phyloP scores from a whole-genome alignment of 2,329 filamentous ascomycete species.

The Thelonectria blattea region DNA sequence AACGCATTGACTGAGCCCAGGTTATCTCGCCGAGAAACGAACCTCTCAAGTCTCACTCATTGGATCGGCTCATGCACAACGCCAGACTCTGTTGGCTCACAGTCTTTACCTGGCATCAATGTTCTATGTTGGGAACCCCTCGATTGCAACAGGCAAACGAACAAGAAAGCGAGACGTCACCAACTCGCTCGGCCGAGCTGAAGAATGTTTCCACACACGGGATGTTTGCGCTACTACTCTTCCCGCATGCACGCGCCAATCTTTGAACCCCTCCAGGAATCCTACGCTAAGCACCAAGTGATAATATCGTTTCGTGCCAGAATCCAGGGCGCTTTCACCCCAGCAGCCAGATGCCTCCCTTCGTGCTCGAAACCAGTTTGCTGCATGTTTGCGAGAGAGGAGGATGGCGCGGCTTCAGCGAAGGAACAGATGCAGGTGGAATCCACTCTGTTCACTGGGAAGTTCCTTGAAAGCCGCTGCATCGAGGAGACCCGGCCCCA shows the following conservation, averaged over 20 bases:
- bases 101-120: not conserved
- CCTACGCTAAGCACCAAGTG: not conserved
- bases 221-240: conserved; percentile 1
- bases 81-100: no score
- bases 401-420: not conserved
- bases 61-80: not conserved
- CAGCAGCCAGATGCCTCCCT: not conserved
- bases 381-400: conserved; percentile 10
- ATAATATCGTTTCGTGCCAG: not conserved
- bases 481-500: conserved; percentile 12
- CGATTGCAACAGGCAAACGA: not conserved
- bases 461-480: conserved; percentile 12
- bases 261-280: conserved; percentile 1
- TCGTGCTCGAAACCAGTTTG: not conserved
- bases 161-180: conserved; percentile 3
- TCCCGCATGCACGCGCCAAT: conserved; percentile 17
- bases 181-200: conserved; percentile 1
- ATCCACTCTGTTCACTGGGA: conserved; percentile 1
- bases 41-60: not conserved
- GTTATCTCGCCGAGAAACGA: not conserved
- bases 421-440: not conserved
- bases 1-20: not conserved
- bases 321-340: conserved; percentile 3
- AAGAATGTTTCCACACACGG: not conserved
- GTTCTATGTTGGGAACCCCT: not conserved